Evolutionary conservation across 1,284 basidiomycete species (phyloP), one percentile per base, ranked within the genome.

Genomic region (Boletus albobrunnescens): DNA sequence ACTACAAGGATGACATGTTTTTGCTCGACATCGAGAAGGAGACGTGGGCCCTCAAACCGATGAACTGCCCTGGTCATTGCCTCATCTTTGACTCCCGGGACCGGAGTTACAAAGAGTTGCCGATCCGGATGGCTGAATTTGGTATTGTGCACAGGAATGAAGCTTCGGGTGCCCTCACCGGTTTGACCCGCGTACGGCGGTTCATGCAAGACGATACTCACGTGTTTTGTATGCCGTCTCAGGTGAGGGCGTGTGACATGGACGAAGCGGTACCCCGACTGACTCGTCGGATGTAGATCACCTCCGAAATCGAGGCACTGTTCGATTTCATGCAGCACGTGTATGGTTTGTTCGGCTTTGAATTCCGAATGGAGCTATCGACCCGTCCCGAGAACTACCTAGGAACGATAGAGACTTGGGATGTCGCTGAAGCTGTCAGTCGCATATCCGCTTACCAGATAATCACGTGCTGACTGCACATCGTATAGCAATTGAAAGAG

Each of bases 51-150:
- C 76, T 95, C 50, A 98, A 98, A 72, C 96, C 96, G 16, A 99
- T 99, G 96, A 99, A 99, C 71, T 99, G 96, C 67, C 96, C 96
- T 0, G 95, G 95, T 9, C 96, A 99, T 70, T 94, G 91, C 67
- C 71, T 99, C 51, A 92, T 99, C 63, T 99, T 99, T 64, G 95
- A 93, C 69, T 87, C 91, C 16, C 81, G 91, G 53, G 95, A 98
- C 68, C 83, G 96, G 52, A 89, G 85, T 52, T 98, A 98, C 76
- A 90, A 88, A 67, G 96, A 99, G 70, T 77, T 99, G 17, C 96
- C 96, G 3, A 84, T 99, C 56, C 84, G 96, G 17, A 91, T 97
- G 83, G 96, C 96, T 14, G 96, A 99, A 67, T 99, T 99, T 64
- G 96, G 96, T 62, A 93, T 99, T 51, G 78, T 99, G 50, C 96